Conservation (phyloP, 2,329 filamentous ascomycete genomes). For the Lasiodiplodia sp. region DNA sequence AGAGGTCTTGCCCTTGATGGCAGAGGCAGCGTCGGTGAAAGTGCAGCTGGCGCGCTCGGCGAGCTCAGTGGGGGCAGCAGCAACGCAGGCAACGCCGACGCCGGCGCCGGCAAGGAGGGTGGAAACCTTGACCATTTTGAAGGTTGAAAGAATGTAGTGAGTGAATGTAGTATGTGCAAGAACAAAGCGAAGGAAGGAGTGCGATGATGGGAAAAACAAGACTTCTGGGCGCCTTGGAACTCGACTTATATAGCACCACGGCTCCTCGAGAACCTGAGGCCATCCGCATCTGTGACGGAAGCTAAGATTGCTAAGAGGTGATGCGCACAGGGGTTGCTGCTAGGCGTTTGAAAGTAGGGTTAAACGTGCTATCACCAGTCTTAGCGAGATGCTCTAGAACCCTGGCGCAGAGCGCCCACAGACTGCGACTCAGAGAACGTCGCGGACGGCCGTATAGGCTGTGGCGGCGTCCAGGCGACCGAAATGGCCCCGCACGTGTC, state of each 20-base stretch:
- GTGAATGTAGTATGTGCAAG: background rate
- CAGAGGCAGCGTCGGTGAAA: slow-evolving; percentile 60
- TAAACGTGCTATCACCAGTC: background rate
- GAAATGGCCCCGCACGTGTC: background rate
- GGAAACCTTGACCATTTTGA: slow-evolving; percentile 25
- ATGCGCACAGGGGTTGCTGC: background rate
- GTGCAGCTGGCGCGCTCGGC: slow-evolving; percentile 52
- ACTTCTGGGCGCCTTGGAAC: background rate
- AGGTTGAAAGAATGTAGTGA: background rate
- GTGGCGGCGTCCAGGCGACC: background rate
- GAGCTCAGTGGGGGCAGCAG: slow-evolving; percentile 29
- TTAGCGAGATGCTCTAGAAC: background rate
- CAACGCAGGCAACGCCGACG: background rate
- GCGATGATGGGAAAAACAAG: background rate
- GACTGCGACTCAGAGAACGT: background rate
- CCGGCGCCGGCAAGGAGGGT: slow-evolving; percentile 24
- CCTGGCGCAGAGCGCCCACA: background rate
- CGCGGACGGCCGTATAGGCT: background rate
- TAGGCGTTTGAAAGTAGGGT: background rate
- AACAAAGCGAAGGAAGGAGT: background rate
- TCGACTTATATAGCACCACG: background rate
- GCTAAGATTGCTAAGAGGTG: background rate
- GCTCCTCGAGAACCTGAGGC: too few species aligned
- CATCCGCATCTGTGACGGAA: background rate
- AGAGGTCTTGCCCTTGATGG: slow-evolving; percentile 56